phyloP scores from a whole-genome alignment of 768 basidiomycete genomes.

The Russula ochroleuca region DNA sequence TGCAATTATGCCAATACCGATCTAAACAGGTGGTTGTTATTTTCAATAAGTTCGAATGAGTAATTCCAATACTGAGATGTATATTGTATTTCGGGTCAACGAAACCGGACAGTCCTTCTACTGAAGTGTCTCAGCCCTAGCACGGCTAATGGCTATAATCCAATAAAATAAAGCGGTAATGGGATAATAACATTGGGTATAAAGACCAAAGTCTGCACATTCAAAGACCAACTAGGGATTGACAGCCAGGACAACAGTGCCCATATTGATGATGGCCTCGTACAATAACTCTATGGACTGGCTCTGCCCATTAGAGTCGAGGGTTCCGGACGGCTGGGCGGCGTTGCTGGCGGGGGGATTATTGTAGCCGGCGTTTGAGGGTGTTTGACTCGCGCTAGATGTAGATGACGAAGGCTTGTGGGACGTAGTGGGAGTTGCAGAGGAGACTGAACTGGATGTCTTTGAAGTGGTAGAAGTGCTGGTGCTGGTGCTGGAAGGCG shows the following conservation, averaged over 20 bases:
- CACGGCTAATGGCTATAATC: neutral
- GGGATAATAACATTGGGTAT: conserved; percentile 17
- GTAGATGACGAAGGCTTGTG: neutral
- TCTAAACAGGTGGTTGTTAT: neutral
- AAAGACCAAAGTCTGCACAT: neutral
- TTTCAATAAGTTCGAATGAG: neutral
- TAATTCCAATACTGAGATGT: neutral
- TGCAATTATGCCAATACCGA: neutral
- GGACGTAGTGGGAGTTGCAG: neutral
- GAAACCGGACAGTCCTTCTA: conserved; percentile 1
- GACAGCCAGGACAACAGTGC: neutral
- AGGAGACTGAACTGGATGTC: neutral
- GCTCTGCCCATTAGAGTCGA: neutral
- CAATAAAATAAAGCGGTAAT: conserved; percentile 16
- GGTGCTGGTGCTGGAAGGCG: conserved; percentile 9
- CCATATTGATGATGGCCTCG: conserved; percentile 8
- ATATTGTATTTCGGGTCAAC: conserved; percentile 5
- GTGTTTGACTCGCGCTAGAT: neutral
- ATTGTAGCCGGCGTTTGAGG: neutral
- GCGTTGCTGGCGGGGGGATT: neutral
- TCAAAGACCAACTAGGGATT: neutral
- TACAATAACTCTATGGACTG: neutral
- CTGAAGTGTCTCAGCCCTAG: conserved; percentile 11
- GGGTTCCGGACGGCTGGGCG: neutral
- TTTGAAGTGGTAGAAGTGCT: neutral